Conservation (phyloP, 1,139 yeast genomes). For the Diutina sp. region DNA sequence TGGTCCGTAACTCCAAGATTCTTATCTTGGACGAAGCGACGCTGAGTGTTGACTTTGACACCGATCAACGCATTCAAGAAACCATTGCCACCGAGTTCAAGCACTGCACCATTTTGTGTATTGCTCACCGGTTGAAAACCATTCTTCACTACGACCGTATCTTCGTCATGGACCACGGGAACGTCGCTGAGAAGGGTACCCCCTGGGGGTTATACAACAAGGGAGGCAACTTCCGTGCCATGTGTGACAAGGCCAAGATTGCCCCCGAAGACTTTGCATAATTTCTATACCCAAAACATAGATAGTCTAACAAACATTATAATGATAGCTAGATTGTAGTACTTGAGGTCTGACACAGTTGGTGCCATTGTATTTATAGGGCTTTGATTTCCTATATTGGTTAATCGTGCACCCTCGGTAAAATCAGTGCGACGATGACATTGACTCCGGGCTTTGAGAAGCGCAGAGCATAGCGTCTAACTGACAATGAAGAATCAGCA, state of each 20-base stretch:
- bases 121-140: slow-evolving; percentile 68
- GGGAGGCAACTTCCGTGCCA: slow-evolving; percentile 38
- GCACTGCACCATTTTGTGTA: slow-evolving; percentile 59
- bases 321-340: no score
- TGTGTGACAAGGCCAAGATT: slow-evolving; percentile 31
- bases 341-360: no score
- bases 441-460: no score
- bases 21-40: slow-evolving; percentile 75
- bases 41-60: slow-evolving; percentile 68
- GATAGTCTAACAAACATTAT: not conserved
- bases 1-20: slow-evolving; percentile 54
- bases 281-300: not conserved
- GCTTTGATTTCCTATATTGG: no score
- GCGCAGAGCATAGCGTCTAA: no score
- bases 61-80: slow-evolving; percentile 57
- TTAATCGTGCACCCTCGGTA: no score
- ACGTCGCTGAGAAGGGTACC: slow-evolving; percentile 33
- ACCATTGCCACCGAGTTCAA: slow-evolving; percentile 51
- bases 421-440: no score
- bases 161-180: slow-evolving; percentile 48
- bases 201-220: slow-evolving; percentile 26
- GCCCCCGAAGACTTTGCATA: slow-evolving; percentile 4
- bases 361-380: no score
- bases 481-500: no score
- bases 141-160: slow-evolving; percentile 54